phyloP scores from a whole-genome alignment of 1,139 yeast species.

The Pneumocystis canis region DNA sequence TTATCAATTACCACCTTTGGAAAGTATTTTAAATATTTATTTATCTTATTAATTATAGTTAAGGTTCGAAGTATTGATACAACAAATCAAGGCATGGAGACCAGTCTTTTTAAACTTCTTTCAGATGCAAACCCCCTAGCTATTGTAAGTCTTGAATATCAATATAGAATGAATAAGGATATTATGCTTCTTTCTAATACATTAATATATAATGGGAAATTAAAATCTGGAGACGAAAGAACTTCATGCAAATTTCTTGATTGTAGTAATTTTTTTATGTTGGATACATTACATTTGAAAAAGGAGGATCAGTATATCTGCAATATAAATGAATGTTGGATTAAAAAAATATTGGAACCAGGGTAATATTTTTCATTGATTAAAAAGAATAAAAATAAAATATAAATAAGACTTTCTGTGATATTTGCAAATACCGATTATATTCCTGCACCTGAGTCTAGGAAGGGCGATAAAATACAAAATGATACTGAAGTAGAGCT shows the following conservation, averaged over 20 bases:
- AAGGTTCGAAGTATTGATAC: constrained; percentile 30
- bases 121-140: constrained; percentile 59
- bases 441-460: constrained; percentile 44
- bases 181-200: constrained; percentile 72
- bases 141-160: constrained; percentile 60
- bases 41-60: neutral
- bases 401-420: constrained; percentile 32
- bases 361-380: constrained; percentile 3
- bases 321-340: constrained; percentile 10
- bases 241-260: constrained; percentile 47
- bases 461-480: constrained; percentile 50
- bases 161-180: constrained; percentile 85
- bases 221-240: constrained; percentile 54
- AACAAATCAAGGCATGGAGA: constrained; percentile 46
- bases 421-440: constrained; percentile 65
- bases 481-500: constrained; percentile 60
- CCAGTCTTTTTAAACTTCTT: constrained; percentile 58
- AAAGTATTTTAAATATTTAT: neutral
- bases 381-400: neutral
- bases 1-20: constrained; percentile 42
- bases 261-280: neutral
- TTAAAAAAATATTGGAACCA: constrained; percentile 12
- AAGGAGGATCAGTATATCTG: neutral
- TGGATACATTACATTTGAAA: neutral
- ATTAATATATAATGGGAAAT: constrained; percentile 57